These are phyloP conservation scores for Blastobotrys illinoisensis DNA, from an alignment of 1,139 yeast species.

Conservation along the genomic window DNA sequence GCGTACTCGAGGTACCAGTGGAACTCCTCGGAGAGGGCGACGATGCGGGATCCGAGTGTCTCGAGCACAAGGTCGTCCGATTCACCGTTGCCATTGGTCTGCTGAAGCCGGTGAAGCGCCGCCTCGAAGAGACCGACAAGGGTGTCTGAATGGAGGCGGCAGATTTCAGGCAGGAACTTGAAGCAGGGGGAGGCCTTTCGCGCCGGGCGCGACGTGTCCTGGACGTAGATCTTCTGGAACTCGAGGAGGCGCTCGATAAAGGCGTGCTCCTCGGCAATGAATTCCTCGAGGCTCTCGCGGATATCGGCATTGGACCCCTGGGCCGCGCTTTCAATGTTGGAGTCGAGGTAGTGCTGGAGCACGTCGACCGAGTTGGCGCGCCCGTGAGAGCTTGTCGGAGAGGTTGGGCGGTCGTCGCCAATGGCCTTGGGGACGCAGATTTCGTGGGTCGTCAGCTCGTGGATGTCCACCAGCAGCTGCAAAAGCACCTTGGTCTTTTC, in stretches of 20 bases:
- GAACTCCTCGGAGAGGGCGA: slow-evolving; percentile 14
- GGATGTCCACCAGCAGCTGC: slow-evolving; percentile 22
- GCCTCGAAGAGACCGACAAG: slow-evolving; percentile 18
- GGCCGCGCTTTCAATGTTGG: slow-evolving; percentile 5
- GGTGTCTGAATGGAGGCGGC: slow-evolving; percentile 21
- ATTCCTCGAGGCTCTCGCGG: slow-evolving; percentile 13
- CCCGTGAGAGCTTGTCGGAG: slow-evolving; percentile 7
- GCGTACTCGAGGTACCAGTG: slow-evolving; percentile 16
- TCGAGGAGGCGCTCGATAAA: slow-evolving; percentile 22
- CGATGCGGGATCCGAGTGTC: slow-evolving; percentile 13
- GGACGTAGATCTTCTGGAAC: slow-evolving; percentile 19
- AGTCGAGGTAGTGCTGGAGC: slow-evolving; percentile 17
- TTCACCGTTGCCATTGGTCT: slow-evolving; percentile 4
- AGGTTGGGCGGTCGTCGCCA: background rate
- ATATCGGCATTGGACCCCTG: background rate
- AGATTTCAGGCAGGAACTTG: slow-evolving; percentile 22
- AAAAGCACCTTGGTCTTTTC: slow-evolving; percentile 21
- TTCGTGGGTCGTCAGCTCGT: slow-evolving; percentile 19
- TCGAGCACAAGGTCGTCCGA: slow-evolving; percentile 13
- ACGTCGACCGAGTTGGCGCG: slow-evolving; percentile 19
- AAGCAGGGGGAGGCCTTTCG: slow-evolving; percentile 17
- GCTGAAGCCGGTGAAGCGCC: slow-evolving; percentile 15
- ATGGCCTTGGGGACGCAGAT: slow-evolving; percentile 1
- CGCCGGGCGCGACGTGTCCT: slow-evolving; percentile 13
- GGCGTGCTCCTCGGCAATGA: slow-evolving; percentile 20